phyloP scores from a whole-genome alignment of 2,329 filamentous ascomycete genomes.

The Aspergillus arachidicola region DNA sequence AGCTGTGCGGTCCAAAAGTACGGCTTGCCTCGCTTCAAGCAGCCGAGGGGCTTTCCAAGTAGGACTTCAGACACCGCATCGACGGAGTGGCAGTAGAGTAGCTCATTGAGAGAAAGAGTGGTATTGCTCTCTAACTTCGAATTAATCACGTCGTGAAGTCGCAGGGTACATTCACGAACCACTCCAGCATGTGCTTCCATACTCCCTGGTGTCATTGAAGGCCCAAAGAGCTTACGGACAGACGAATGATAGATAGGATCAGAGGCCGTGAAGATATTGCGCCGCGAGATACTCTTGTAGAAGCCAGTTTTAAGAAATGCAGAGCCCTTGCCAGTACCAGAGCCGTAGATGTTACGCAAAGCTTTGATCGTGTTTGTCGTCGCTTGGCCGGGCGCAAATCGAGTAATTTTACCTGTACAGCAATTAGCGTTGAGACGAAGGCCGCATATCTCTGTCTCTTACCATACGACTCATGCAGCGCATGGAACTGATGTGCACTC shows the following conservation, averaged over 20 bases:
- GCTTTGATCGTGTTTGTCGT: conserved; percentile 29
- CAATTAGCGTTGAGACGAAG: background rate
- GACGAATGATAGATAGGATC: conserved; percentile 27
- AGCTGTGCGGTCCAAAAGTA: conserved; percentile 32
- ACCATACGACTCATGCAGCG: conserved; percentile 25
- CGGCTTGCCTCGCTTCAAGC: conserved; percentile 26
- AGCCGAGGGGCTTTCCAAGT: conserved; percentile 27
- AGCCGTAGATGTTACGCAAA: conserved; percentile 27
- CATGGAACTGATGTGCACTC: conserved; percentile 24
- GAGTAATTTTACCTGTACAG: conserved; percentile 21
- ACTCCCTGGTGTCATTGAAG: conserved; percentile 25
- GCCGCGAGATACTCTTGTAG: conserved; percentile 27
- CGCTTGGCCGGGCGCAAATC: conserved; percentile 28
- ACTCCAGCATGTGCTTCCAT: conserved; percentile 26
- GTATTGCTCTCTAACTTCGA: conserved; percentile 8
- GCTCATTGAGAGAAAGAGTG: conserved; percentile 22
- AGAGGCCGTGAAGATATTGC: conserved; percentile 28
- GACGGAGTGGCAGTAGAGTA: conserved; percentile 29
- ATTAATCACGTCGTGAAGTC: conserved; percentile 22
- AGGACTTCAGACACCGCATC: conserved; percentile 30
- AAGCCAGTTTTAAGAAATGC: conserved; percentile 28
- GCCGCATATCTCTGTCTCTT: background rate
- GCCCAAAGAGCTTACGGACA: conserved; percentile 28
- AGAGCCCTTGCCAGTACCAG: conserved; percentile 21
- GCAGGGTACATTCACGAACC: conserved; percentile 24